phyloP scores from a whole-genome alignment of 768 basidiomycete species.

The Hericium rajendrae region DNA sequence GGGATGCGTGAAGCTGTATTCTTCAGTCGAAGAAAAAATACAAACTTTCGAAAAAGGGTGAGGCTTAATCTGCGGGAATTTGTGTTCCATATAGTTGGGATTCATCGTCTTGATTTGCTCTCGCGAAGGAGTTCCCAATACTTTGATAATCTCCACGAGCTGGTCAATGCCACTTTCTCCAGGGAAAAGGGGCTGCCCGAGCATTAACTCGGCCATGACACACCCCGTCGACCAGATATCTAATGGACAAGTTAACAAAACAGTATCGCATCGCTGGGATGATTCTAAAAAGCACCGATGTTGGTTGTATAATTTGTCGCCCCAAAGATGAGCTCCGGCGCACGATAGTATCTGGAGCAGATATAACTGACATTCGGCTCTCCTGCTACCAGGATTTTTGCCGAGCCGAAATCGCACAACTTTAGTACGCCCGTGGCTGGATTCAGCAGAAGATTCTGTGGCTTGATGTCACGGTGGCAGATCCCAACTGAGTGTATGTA shows the following conservation, averaged over 20 bases:
- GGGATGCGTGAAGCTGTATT: slow-evolving; percentile 9
- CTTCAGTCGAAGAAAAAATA: slow-evolving; percentile 2
- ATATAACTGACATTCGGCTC: slow-evolving; percentile 99
- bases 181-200: slow-evolving; percentile 97
- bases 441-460: slow-evolving; percentile 96
- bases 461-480: slow-evolving; percentile 99
- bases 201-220: slow-evolving; percentile 99
- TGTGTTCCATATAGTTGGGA: slow-evolving; percentile 99
- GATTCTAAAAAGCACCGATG: slow-evolving; percentile 58
- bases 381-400: slow-evolving; percentile 95
- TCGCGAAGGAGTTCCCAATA: slow-evolving; percentile 93
- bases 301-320: slow-evolving; percentile 99
- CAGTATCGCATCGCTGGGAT: neutral
- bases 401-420: slow-evolving; percentile 97
- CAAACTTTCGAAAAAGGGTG: slow-evolving; percentile 93
- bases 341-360: slow-evolving; percentile 98
- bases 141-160: slow-evolving; percentile 99
- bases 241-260: slow-evolving; percentile 20
- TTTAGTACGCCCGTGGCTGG: slow-evolving; percentile 95
- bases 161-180: slow-evolving; percentile 99
- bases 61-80: slow-evolving; percentile 99
- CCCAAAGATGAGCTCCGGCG: slow-evolving; percentile 98
- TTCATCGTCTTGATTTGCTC: slow-evolving; percentile 99
- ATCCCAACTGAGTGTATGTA: slow-evolving; percentile 99
- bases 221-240: slow-evolving; percentile 99